A percentile compares a stretch with the other conserved stretches of the same genome.
These are phyloP conservation scores for Gymnopilus junonius DNA, from an alignment of 768 basidiomycete genomes.

Conservation along the genomic window DNA sequence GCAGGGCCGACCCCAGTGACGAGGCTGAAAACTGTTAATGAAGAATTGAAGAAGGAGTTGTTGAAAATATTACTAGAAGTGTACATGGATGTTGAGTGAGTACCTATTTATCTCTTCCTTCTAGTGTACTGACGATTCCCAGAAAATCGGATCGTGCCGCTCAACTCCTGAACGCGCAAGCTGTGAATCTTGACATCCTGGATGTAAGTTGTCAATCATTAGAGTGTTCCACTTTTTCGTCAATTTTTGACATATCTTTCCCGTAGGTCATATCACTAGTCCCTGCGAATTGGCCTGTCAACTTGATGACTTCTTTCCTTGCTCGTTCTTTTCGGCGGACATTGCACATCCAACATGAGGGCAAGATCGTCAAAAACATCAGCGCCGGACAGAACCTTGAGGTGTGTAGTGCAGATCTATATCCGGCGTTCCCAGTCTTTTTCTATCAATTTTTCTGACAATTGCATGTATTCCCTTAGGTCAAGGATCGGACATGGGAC, in stretches of 20 bases:
- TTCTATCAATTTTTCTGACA: not conserved
- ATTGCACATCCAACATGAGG: conserved; percentile 71
- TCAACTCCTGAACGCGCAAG: conserved; percentile 78
- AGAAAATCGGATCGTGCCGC: conserved; percentile 68
- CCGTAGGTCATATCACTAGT: conserved; percentile 66
- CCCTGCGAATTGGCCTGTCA: conserved; percentile 78
- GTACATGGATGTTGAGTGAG: conserved; percentile 80
- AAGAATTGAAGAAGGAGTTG: conserved; percentile 57
- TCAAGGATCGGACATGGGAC: conserved; percentile 62
- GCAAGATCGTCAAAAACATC: conserved; percentile 77
- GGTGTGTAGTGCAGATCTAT: conserved; percentile 33
- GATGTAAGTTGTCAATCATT: conserved; percentile 57
- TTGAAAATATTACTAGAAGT: conserved; percentile 77
- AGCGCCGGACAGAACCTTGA: conserved; percentile 81
- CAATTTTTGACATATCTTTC: not conserved
- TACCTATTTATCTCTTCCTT: conserved; percentile 17
- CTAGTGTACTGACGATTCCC: not conserved
- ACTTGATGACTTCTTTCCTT: conserved; percentile 75
- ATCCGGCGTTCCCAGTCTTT: conserved; percentile 1
- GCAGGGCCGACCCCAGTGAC: conserved; percentile 21
- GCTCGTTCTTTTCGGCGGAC: conserved; percentile 77
- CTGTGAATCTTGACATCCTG: conserved; percentile 72
- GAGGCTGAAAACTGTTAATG: conserved; percentile 46
- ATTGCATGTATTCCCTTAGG: conserved; percentile 33
- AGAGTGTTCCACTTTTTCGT: not conserved